Evolutionary conservation across 805 yeast species (phyloP), one percentile per base, ranked within the genome.

Genomic region (Babjeviella inositovora): DNA sequence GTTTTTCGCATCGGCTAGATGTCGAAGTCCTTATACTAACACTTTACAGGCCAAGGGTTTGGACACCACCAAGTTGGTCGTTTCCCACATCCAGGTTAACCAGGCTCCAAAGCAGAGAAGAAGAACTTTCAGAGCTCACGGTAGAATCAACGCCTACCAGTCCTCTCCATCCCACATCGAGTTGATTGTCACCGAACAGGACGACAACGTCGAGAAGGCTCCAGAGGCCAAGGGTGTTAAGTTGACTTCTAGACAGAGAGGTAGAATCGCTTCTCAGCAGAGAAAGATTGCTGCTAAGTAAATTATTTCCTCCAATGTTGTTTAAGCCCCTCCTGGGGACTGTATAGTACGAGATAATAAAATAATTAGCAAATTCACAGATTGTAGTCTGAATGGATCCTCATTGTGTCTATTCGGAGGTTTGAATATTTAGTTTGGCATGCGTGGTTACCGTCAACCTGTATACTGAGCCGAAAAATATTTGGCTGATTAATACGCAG

Each of bases 41-140:
- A 8, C 24, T 13, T 24, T 29, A 38, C 42, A 53, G 62, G 72
- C 93, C 47, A 90, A 90, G 74, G 98, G 98, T 53, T 82, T 90
- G 64, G 96, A 90, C 60, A 71, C 79, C 48, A 70, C 92, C 47
- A 81, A 79, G 60, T 79, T 90, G 57, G 77, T 76, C 66, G 72
- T 90, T 53, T 75, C 93, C 45, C 97, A 90, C 80, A 87, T 90
- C 58, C 98, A 90, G 73, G 98, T 87, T 54, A 90, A 90, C 93
- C 94, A 84, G 62, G 98, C 98, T 52, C 98, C 99, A 68, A 84
- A 84, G 70, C 93, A 82, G 70, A 90, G 97, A 75, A 87, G 99
- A 73, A 84, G 99, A 71, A 90, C 98, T 54, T 90, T 70, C 94
- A 85, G 99, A 77, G 99, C 99, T 51, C 97, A 87, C 77, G 99